Base-by-base conservation (phyloP, 2,329 filamentous ascomycete species). In the Ascochyta clinopodiicola region DNA sequence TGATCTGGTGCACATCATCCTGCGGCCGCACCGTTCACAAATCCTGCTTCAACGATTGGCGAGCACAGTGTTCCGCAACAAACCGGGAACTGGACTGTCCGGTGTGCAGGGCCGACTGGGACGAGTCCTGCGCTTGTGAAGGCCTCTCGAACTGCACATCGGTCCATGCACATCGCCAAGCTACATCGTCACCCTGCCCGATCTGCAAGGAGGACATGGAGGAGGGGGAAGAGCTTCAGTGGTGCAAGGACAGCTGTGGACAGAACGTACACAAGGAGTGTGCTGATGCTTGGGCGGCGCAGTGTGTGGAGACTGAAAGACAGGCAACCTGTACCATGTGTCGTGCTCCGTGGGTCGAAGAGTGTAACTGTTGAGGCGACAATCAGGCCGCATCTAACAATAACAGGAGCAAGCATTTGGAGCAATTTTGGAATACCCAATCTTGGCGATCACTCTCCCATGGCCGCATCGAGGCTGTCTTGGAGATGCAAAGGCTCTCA, bases 201-300 rank as follows among this genome's bases (percentile, higher is more conserved):
- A 51, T 62, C n/a, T 62, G 57, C 35, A 22, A 7, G 1, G 47
- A 60, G 10, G 52, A 6, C 4, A 19, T 24, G 12, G 1, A 13
- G 2, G 12, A 24, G 17, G 15, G 15, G 5, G 43, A 46, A 6
- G 34, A 15, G 10, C 17, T 62, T 1, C 38, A 36, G 6, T 66
- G 63, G 64, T 66, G 63, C 31, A 63, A 62, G 21, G 15, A 22
- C 7, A 35, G 46, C 0, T 68, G 65, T 22, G 65, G 65, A 6
- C 35, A 52, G 13, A 68, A 48, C 27, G 57, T 66, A 12, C 65
- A 66, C 35, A 43, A 3, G 0, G 25, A 48, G 2, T 68, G 65
- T 24, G 58, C 60, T 37, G 35, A 47, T 25, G n/a, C 22, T 8
- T 66, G 64, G 64, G n/a, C 19, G 2, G 32, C 19, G 21, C 31